A percentile compares a stretch with the other conserved stretches of the same genome.
Evolutionary conservation across 2,329 filamentous ascomycete species (phyloP).

Genomic region (Alternaria gansuensis): DNA sequence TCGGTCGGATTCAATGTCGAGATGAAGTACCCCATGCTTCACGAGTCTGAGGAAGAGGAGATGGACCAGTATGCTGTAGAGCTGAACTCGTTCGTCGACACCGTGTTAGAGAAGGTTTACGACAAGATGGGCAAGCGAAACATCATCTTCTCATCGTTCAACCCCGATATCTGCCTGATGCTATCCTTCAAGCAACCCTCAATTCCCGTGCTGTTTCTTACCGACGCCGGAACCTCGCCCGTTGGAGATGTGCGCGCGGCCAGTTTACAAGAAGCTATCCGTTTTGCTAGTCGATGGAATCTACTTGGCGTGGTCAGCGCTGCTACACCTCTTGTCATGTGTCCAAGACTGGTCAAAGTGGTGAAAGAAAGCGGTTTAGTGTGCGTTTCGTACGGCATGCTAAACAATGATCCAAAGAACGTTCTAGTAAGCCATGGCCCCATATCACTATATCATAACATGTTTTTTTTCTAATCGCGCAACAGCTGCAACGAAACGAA

Average conservation of each 20-base stretch:
- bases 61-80: constrained; percentile 98
- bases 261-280: constrained; percentile 92
- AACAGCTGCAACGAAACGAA: constrained; percentile 85
- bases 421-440: constrained; percentile 72
- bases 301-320: constrained; percentile 88
- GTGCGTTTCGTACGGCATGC: constrained; percentile 89
- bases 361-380: constrained; percentile 95
- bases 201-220: constrained; percentile 94
- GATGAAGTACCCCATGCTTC: constrained; percentile 98
- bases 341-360: constrained; percentile 85
- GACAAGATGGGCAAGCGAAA: constrained; percentile 83
- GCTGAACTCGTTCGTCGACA: constrained; percentile 95
- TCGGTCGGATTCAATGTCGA: constrained; percentile 97
- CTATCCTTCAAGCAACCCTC: constrained; percentile 97
- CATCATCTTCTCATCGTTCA: constrained; percentile 97
- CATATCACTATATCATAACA: accelerated
- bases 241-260: constrained; percentile 91
- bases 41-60: constrained; percentile 92
- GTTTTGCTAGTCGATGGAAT: constrained; percentile 95
- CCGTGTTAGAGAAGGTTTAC: constrained; percentile 88
- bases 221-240: constrained; percentile 80
- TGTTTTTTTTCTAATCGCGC: constrained; percentile 14
- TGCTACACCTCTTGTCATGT: constrained; percentile 88
- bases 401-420: constrained; percentile 87
- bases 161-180: constrained; percentile 94